Evolutionary conservation across 2,329 filamentous ascomycete genomes (phyloP), one percentile per base, ranked within the genome.

Genomic region (Colletotrichum neosansevieriae): DNA sequence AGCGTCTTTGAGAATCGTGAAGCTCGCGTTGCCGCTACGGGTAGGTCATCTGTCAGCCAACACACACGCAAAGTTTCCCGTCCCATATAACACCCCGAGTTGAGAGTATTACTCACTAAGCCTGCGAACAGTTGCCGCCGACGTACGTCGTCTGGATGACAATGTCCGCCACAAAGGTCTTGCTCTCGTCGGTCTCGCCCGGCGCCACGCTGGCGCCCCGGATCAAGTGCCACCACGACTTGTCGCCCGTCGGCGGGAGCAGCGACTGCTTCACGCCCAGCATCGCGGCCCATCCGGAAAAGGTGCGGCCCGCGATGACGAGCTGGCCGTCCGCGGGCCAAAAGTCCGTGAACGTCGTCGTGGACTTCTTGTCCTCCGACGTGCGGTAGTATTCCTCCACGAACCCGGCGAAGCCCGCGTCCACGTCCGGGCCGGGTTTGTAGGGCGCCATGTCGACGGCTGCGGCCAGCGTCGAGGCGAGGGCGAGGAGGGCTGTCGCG

Each of bases 61-160:
- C 6, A 9, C n/a, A n/a, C n/a, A 2, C 29, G 29, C 29, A 2
- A 29, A 6, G n/a, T n/a, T 29, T 29, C 29, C 24, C 4, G 4
- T 5, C 4, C 24, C n/a, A n/a, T n/a, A 5, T 5, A 24, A 24
- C 24, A 24, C 24, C 4, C 4, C 4, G 24, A 5, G 4, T n/a
- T n/a, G n/a, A n/a, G n/a, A n/a, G n/a, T n/a, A n/a, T n/a, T 5
- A 64, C 65, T 65, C 53, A 68, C 65, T 65, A 65, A 1, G 61
- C 61, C 61, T 68, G 54, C 2, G 65, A 68, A 4, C 61, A 68
- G 17, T 65, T 65, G 0, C 49, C 54, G 7, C 47, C 17, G 32
- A 56, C 32, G 21, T 65, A 60, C 24, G 65, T 60, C 24, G 65
- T 59, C 54, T 68, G 65, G 3, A 68, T 59, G 7, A 68, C 65